Evolutionary conservation across 495 filamentous ascomycete genomes (phyloP).

Genomic region (Thermothielavioides terrestris): DNA sequence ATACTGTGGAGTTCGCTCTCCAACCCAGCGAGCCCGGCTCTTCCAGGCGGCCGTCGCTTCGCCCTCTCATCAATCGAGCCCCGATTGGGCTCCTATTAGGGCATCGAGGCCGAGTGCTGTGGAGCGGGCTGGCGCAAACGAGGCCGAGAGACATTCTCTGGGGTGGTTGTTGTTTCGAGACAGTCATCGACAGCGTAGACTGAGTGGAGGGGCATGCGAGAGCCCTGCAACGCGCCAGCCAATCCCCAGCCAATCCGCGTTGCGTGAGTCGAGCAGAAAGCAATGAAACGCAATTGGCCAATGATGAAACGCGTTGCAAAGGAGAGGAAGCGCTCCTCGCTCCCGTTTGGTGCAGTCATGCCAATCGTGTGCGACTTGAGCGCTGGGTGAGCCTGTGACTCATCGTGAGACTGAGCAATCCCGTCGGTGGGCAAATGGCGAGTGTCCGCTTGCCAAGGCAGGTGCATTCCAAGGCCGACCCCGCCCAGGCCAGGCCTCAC

Average conservation of each 20-base stretch:
- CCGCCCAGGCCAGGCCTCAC: too few relatives aligned
- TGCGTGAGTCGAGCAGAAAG: slow-evolving; percentile 12
- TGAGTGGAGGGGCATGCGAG: too few relatives aligned
- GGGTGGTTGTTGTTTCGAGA: too few relatives aligned
- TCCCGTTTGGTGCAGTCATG: slow-evolving; percentile 13
- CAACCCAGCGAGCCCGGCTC: too few relatives aligned
- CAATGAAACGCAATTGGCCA: slow-evolving; percentile 25
- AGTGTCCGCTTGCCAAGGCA: too few relatives aligned
- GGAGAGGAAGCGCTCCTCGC: slow-evolving; percentile 17
- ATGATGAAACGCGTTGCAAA: slow-evolving; percentile 10
- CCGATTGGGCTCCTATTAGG: slow-evolving; percentile 27
- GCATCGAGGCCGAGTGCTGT: slow-evolving; percentile 15
- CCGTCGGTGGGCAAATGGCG: too few relatives aligned
- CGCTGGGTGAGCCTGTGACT: slow-evolving; percentile 4
- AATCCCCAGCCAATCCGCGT: neutral
- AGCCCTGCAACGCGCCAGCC: too few relatives aligned
- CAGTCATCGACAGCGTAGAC: neutral
- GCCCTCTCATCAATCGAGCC: slow-evolving; percentile 23
- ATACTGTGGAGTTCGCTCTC: too few relatives aligned
- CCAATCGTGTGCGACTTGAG: slow-evolving; percentile 3
- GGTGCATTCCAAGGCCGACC: too few relatives aligned
- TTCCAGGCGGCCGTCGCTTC: too few relatives aligned
- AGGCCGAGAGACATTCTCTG: too few relatives aligned
- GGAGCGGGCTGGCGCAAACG: neutral
- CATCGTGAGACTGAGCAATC: slow-evolving; percentile 2